Evolutionary conservation across 2,329 filamentous ascomycete genomes (phyloP).

Genomic region (Pseudogymnoascus sp.): DNA sequence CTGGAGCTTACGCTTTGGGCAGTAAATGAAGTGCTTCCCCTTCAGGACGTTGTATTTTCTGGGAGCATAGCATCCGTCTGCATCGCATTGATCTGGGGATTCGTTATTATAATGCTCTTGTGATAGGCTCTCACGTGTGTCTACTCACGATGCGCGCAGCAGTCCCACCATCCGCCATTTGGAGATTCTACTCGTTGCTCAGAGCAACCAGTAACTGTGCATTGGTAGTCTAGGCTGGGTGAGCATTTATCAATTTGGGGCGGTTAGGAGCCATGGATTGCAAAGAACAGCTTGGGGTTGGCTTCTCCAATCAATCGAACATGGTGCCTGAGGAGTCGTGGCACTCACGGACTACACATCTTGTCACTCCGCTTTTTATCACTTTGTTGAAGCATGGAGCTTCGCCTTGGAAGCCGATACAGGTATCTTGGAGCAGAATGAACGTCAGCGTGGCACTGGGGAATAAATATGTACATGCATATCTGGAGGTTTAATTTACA

Average conservation of each 20-base stretch:
- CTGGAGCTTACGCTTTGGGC: neutral
- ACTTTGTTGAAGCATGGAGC: neutral
- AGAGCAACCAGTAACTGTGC: neutral
- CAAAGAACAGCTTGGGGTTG: neutral
- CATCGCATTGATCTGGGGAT: neutral
- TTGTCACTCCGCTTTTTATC: neutral
- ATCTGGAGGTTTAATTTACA: neutral
- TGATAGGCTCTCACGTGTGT: neutral
- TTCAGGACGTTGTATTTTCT: neutral
- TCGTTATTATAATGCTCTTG: neutral
- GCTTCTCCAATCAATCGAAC: neutral
- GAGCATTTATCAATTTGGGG: neutral
- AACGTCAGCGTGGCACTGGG: neutral
- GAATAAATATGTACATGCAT: neutral
- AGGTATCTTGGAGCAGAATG: neutral
- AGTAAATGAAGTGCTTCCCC: neutral
- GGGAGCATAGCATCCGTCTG: neutral
- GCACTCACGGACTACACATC: neutral
- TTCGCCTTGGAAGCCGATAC: neutral
- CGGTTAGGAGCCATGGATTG: neutral
- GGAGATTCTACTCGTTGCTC: neutral
- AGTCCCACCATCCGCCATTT: neutral
- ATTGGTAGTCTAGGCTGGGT: neutral
- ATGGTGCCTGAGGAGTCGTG: neutral
- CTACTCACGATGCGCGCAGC: neutral